Conservation (phyloP, 2,329 filamentous ascomycete genomes). For the Phaeoacremonium minimum region DNA sequence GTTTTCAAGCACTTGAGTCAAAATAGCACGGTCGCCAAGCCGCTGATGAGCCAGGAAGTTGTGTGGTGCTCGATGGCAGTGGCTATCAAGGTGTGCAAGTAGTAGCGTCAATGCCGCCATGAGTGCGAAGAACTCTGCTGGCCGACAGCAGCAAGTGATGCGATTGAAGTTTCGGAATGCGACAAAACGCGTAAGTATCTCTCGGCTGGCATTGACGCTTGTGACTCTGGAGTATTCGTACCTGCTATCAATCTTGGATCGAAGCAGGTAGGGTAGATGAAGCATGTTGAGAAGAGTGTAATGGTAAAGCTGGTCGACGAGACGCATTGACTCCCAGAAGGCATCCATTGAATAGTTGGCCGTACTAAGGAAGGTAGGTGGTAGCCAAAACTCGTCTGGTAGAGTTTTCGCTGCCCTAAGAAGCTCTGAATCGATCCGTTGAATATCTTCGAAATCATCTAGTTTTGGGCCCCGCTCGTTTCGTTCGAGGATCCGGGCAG, state of each 20-base stretch:
- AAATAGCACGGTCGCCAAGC: conserved; percentile 31
- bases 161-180: conserved; percentile 24
- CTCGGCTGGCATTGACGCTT: conserved; percentile 34
- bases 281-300: conserved; percentile 36
- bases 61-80: too few relatives aligned
- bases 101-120: conserved; percentile 19
- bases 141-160: conserved; percentile 29
- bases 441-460: conserved; percentile 19
- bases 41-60: conserved; percentile 35
- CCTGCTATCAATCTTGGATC: conserved; percentile 16
- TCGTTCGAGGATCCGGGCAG: conserved; percentile 31
- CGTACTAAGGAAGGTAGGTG: conserved; percentile 13
- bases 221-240: conserved; percentile 33
- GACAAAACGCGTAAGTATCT: conserved; percentile 34
- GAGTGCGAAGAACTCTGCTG: conserved; percentile 34
- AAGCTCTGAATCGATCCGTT: conserved; percentile 30
- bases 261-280: conserved; percentile 40
- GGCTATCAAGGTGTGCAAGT: conserved; percentile 6
- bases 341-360: conserved; percentile 11
- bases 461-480: conserved; percentile 21
- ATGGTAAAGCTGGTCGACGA: conserved; percentile 35
- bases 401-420: conserved; percentile 27
- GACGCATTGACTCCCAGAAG: conserved; percentile 24
- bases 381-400: conserved; percentile 38
- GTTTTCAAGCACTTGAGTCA: conserved; percentile 28